These are phyloP conservation scores for Citrus cavaleriei DNA, from an alignment of 345 rosid species.

Conservation along the genomic window DNA sequence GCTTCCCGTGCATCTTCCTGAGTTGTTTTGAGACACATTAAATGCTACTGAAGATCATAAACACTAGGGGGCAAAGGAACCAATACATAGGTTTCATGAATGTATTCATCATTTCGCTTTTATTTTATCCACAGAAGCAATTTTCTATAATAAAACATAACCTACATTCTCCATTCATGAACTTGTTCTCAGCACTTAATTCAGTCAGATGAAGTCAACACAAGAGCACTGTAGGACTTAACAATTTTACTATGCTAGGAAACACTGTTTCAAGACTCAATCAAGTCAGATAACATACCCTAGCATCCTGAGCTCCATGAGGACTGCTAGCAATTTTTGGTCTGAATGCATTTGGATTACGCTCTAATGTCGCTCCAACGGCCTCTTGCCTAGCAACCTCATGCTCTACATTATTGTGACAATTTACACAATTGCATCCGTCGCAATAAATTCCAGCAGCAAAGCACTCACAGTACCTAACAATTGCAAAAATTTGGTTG, in stretches of 20 bases:
- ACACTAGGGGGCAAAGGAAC: background rate
- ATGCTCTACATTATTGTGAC: constrained; percentile 67
- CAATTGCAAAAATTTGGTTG: background rate
- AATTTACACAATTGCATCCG: constrained; percentile 77
- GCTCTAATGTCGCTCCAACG: constrained; percentile 48
- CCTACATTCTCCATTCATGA: background rate
- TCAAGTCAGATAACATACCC: constrained; percentile 25
- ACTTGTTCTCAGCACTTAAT: background rate
- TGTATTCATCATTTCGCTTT: background rate
- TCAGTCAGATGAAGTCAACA: background rate
- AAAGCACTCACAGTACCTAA: constrained; percentile 93
- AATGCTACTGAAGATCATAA: background rate
- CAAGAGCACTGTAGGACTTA: background rate
- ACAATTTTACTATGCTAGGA: background rate
- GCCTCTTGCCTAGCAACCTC: constrained; percentile 62
- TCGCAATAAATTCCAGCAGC: constrained; percentile 67
- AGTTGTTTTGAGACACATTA: constrained; percentile 17
- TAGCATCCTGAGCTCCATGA: constrained; percentile 42
- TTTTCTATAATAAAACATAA: background rate
- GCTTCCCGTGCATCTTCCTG: constrained; percentile 52
- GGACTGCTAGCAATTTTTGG: constrained; percentile 71
- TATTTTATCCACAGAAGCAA: background rate
- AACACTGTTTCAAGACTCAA: background rate
- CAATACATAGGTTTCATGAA: background rate
- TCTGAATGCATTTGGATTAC: constrained; percentile 75